Conservation (phyloP, 495 filamentous ascomycete species). For the Penicillium canariense region DNA sequence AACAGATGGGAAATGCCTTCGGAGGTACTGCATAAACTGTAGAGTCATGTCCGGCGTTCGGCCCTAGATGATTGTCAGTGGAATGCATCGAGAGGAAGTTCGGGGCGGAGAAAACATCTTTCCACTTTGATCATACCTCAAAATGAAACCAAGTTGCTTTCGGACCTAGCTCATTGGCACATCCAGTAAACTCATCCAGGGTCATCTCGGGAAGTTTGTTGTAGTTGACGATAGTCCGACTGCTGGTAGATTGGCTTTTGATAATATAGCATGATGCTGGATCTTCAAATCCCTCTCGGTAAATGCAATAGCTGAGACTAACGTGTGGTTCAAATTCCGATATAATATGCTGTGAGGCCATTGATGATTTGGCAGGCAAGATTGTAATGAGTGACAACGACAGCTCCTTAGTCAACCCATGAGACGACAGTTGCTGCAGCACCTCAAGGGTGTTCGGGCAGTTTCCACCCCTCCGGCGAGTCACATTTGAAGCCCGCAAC, state of each 20-base stretch:
- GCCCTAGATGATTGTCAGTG: slow-evolving; percentile 46
- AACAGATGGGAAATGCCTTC: slow-evolving; percentile 41
- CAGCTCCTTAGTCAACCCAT: slow-evolving; percentile 6
- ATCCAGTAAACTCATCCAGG: slow-evolving; percentile 49
- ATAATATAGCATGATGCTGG: slow-evolving; percentile 72
- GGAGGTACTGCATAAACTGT: slow-evolving; percentile 59
- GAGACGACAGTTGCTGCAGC: slow-evolving; percentile 55
- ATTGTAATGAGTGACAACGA: slow-evolving; percentile 42
- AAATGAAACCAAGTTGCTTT: slow-evolving; percentile 67
- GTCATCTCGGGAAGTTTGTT: slow-evolving; percentile 67
- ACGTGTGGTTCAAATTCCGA: slow-evolving; percentile 42
- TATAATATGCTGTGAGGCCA: slow-evolving; percentile 37
- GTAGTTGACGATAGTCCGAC: slow-evolving; percentile 68
- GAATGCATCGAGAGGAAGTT: background rate
- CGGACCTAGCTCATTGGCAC: slow-evolving; percentile 29
- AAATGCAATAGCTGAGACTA: slow-evolving; percentile 55
- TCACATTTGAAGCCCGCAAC: slow-evolving; percentile 58
- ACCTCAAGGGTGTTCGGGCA: slow-evolving; percentile 70
- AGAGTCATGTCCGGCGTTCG: slow-evolving; percentile 62
- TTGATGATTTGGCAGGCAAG: slow-evolving; percentile 41
- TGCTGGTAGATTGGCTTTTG: slow-evolving; percentile 55
- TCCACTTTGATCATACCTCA: slow-evolving; percentile 49
- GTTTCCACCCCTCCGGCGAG: slow-evolving; percentile 67
- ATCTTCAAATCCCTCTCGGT: slow-evolving; percentile 51
- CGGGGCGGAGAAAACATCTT: no score